Evolutionary conservation across 768 basidiomycete genomes (phyloP), one percentile per base, ranked within the genome.

Genomic region (Vishniacozyma victoriae): DNA sequence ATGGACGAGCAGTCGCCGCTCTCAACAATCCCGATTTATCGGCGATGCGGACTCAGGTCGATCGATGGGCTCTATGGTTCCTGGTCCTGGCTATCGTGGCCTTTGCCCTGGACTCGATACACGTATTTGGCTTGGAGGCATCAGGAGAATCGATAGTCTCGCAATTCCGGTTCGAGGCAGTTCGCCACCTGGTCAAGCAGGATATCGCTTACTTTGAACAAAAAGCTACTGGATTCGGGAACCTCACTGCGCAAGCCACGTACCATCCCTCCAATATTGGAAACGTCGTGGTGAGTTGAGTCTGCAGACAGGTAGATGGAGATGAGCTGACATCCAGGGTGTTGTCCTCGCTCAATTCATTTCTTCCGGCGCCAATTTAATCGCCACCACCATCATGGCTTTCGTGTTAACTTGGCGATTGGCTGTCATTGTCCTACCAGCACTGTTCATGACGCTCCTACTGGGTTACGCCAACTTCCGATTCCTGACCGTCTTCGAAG

Each of bases 201-300:
- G 70, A 70, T 18, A 59, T 70, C 23, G 63, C 55, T 4, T 72
- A 58, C 41, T 72, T 72, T 41, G 70, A 72, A 29, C 38, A 46
- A 6, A 51, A 54, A 15, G 40, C 55, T n/a, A 54, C 58, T 9
- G 64, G 58, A 5, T 41, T 57, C 3, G 70, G 70, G 9, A 58
- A 52, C n/a, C 61, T 72, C n/a, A 67, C 66, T 2, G 57, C 62
- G 6, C 55, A 55, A 4, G 55, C 61, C 13, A 50, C 62, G 14
- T 43, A 41, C 15, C 55, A 67, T 26, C 58, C 66, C 1, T 35
- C 58, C 0, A 57, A 68, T 20, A 59, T 67, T 25, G 60, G 64
- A 9, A 55, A 45, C 13, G 53, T 62, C 14, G 38, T 61, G 5
- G n/a, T n/a, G n/a, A n/a, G n/a, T n/a, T n/a, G n/a, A n/a, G n/a